phyloP scores from a whole-genome alignment of 2,329 filamentous ascomycete species.

The Phialocephala subalpina region DNA sequence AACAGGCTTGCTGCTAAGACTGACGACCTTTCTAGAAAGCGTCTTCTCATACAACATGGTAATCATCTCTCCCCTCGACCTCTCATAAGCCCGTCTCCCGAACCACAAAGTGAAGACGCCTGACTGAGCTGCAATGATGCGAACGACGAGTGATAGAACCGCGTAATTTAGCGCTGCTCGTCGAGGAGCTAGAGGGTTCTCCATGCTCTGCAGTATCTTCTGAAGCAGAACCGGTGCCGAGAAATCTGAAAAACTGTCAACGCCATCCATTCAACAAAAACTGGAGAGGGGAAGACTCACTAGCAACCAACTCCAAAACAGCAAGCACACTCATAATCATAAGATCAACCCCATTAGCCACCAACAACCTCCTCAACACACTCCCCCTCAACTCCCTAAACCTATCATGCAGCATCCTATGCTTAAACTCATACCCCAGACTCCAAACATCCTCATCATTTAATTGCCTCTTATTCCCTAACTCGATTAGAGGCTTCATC shows the following conservation, averaged over 20 bases:
- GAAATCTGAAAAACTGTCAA: constrained; percentile 52
- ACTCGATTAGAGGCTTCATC: constrained; percentile 76
- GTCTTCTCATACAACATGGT: constrained; percentile 83
- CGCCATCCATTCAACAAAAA: no score
- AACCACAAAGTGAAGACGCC: constrained; percentile 81
- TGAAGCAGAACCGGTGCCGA: constrained; percentile 75
- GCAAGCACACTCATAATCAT: constrained; percentile 64
- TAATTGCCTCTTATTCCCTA: constrained; percentile 71
- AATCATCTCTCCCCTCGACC: constrained; percentile 85
- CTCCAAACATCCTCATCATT: constrained; percentile 84
- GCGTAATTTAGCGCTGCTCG: constrained; percentile 72
- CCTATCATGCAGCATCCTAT: constrained; percentile 74
- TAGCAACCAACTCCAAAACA: constrained; percentile 66
- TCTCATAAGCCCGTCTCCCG: constrained; percentile 82
- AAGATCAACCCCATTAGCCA: constrained; percentile 83
- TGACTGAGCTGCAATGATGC: constrained; percentile 69
- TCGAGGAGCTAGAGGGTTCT: constrained; percentile 56
- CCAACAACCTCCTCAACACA: constrained; percentile 72
- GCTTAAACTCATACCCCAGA: constrained; percentile 83
- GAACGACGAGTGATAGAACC: constrained; percentile 64
- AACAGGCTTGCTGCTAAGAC: constrained; percentile 38
- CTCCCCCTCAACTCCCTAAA: constrained; percentile 79
- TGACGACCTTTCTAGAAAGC: constrained; percentile 43
- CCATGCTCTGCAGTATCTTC: constrained; percentile 72
- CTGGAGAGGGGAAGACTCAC: constrained; percentile 46